A percentile compares a stretch with the other conserved stretches of the same genome.
Evolutionary conservation across 192 early-diverging fungal species (phyloP).

Genomic region (Spizellomyces sp.): DNA sequence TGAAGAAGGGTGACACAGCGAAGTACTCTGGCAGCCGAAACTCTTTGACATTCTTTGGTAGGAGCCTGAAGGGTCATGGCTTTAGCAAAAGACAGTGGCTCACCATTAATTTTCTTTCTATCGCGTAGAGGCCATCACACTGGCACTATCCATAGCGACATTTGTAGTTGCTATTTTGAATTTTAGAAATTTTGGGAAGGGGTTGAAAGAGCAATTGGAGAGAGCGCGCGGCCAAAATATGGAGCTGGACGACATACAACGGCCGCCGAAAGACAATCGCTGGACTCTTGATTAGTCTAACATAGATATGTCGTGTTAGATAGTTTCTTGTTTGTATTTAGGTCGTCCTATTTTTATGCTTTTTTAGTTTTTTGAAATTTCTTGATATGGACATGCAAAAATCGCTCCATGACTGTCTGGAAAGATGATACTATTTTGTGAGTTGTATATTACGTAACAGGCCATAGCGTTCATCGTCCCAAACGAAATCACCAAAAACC

Average conservation of each 20-base stretch:
- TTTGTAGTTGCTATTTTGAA: constrained; percentile 59
- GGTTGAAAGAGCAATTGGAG: constrained; percentile 54
- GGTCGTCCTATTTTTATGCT: too few species aligned
- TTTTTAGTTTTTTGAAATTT: too few species aligned
- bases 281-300: constrained; percentile 4
- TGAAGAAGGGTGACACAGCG: constrained; percentile 27
- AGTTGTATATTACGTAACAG: too few species aligned
- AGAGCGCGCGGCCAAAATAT: constrained; percentile 18
- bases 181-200: constrained; percentile 67
- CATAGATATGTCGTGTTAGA: too few species aligned
- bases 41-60: constrained; percentile 76
- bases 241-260: constrained; percentile 26
- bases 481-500: too few species aligned
- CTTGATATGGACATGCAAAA: too few species aligned
- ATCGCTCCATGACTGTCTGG: too few species aligned
- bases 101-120: neutral
- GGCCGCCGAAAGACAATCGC: constrained; percentile 2
- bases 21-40: constrained; percentile 56
- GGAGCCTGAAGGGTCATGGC: constrained; percentile 11
- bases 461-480: too few species aligned
- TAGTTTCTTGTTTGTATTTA: too few species aligned
- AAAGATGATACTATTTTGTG: too few species aligned
- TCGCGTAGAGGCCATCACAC: constrained; percentile 41
- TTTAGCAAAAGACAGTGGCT: neutral
- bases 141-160: constrained; percentile 51